These are phyloP conservation scores for Ophiocordyceps camponoti-leonardi DNA, from an alignment of 2,329 filamentous ascomycete genomes.

Conservation along the genomic window DNA sequence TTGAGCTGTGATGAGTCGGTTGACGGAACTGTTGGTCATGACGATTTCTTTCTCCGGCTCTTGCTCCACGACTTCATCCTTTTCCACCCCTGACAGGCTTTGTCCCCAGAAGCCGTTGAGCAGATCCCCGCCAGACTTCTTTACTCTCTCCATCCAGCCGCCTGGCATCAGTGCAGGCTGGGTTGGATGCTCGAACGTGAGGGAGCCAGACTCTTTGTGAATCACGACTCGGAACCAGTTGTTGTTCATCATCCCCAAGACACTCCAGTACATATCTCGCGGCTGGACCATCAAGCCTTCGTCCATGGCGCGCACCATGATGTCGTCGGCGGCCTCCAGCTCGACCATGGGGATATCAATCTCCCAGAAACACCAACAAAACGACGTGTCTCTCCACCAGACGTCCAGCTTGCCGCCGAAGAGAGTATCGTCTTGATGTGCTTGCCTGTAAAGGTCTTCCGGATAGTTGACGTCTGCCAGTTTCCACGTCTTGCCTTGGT, in stretches of 20 bases:
- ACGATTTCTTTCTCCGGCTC: slow-evolving; percentile 48
- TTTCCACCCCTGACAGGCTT: slow-evolving; percentile 32
- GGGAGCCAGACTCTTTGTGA: slow-evolving; percentile 34
- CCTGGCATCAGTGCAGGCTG: slow-evolving; percentile 60
- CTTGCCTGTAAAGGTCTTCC: slow-evolving; percentile 63
- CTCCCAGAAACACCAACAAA: slow-evolving; percentile 91
- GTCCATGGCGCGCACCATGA: slow-evolving; percentile 78
- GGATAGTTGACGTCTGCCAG: slow-evolving; percentile 65
- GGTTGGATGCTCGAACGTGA: slow-evolving; percentile 80
- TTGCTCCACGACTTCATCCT: slow-evolving; percentile 21
- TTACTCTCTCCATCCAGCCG: slow-evolving; percentile 89
- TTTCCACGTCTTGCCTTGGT: slow-evolving; percentile 66
- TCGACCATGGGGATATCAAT: slow-evolving; percentile 47
- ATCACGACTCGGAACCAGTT: slow-evolving; percentile 79
- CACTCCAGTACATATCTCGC: slow-evolving; percentile 90
- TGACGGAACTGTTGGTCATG: slow-evolving; percentile 56
- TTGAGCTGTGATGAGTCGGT: slow-evolving; percentile 46
- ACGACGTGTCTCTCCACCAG: slow-evolving; percentile 63
- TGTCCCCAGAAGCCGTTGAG: slow-evolving; percentile 78
- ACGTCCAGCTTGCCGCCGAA: slow-evolving; percentile 68
- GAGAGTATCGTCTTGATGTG: slow-evolving; percentile 40
- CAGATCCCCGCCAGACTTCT: slow-evolving; percentile 65
- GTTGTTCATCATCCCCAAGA: slow-evolving; percentile 96
- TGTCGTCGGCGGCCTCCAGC: slow-evolving; percentile 47
- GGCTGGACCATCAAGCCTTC: slow-evolving; percentile 77